Base-by-base conservation (phyloP, 2,329 filamentous ascomycete genomes). In the Rhytidhysteron rufulum region DNA sequence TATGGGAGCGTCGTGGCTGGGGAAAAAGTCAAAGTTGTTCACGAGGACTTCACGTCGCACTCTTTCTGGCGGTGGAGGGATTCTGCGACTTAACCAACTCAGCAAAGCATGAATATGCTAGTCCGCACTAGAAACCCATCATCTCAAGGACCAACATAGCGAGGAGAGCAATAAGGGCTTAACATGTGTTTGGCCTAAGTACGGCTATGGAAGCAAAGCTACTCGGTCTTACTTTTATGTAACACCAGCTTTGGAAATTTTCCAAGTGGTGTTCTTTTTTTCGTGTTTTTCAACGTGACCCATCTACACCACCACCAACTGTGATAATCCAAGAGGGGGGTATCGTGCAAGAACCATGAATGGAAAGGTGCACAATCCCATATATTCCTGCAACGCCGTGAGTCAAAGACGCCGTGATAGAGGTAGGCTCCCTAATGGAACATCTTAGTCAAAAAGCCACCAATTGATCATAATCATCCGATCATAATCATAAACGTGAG, bases 341-440 rank as follows among this genome's bases (percentile, higher is more conserved):
- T 62, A 59, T 59, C 54, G 48, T 41, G 52, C 38, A 37, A 44
- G 48, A 38, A 36, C 48, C 41, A 34, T 37, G 37, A 41, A 41
- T 41, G 46, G 42, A 31, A 42, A 34, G 34, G 36, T 36, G 19
- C 17, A 38, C 30, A 41, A 16, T 29, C 35, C 38, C 34, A 30
- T 24, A 31, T 18, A 40, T 35, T 15, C 55, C 53, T 37, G 43
- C 45, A 57, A 63, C 61, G 53, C 61, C 59, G 41, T 34, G 42
- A 41, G 45, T 43, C 46, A 35, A 45, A 47, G 47, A 42, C 41
- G 34, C 45, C 40, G 40, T 47, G 43, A 48, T 55, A 42, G 50
- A 44, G 42, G 40, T 44, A 21, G 43, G 37, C 31, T 47, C 33
- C 44, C 46, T 47, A 43, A 44, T 39, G 39, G 39, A 43, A 31